Evolutionary conservation across 2,329 filamentous ascomycete genomes (phyloP).

Genomic region (Davidsoniella australis): DNA sequence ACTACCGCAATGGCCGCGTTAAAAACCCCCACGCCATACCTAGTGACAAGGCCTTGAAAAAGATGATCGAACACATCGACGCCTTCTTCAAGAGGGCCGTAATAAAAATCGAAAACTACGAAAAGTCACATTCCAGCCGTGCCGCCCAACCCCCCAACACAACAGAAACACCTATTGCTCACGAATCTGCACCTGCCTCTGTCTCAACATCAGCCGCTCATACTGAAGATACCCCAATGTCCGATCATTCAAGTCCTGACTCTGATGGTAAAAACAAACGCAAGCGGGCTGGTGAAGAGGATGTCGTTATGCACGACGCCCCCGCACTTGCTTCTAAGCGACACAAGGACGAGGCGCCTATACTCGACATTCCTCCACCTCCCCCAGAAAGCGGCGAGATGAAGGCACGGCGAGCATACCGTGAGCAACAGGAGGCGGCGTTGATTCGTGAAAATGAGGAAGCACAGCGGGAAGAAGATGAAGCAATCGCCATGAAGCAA

Average conservation of each 20-base stretch:
- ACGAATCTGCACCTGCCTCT: conserved; percentile 14
- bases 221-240: conserved; percentile 16
- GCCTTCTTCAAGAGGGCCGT: conserved; percentile 79
- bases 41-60: conserved; percentile 59
- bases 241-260: conserved; percentile 18
- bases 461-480: conserved; percentile 33
- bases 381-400: conserved; percentile 22
- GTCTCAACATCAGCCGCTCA: conserved; percentile 14
- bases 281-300: conserved; percentile 35
- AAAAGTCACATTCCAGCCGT: conserved; percentile 21
- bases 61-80: conserved; percentile 68
- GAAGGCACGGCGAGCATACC: conserved; percentile 27
- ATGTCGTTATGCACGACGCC: conserved; percentile 5
- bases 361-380: conserved; percentile 24
- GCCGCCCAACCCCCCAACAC: conserved; percentile 22
- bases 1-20: conserved; percentile 82
- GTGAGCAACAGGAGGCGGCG: conserved; percentile 34
- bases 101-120: conserved; percentile 51
- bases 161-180: conserved; percentile 14
- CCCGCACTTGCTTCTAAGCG: conserved; percentile 25
- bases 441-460: conserved; percentile 37
- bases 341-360: conserved; percentile 26
- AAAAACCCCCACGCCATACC: conserved; percentile 57
- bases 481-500: conserved; percentile 18
- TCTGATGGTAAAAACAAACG: conserved; percentile 42